These are phyloP conservation scores for Saccharomycopsis vini DNA, from an alignment of 805 yeast genomes.

Conservation along the genomic window DNA sequence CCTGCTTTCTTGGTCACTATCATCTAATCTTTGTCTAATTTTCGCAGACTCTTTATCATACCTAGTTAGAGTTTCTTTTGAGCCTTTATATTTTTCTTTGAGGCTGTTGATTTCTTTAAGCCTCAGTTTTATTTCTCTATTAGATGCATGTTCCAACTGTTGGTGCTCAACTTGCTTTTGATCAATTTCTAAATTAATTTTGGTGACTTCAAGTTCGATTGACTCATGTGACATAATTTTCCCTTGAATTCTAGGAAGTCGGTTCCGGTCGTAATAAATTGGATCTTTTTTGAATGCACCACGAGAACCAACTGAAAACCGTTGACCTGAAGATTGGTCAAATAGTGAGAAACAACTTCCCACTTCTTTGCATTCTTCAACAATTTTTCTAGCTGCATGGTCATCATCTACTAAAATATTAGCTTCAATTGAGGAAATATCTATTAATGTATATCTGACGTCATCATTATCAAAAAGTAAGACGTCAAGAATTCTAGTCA, in stretches of 20 bases:
- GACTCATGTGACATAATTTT: not conserved
- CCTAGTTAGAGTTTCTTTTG: not conserved
- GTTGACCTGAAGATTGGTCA: conserved; percentile 36
- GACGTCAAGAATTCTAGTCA: conserved; percentile 49
- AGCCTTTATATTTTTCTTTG: not conserved
- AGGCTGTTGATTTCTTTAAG: not conserved
- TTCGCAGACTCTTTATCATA: not conserved
- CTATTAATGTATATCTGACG: conserved; percentile 56
- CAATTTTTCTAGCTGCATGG: conserved; percentile 28
- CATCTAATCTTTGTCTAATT: not conserved
- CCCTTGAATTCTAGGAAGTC: not conserved
- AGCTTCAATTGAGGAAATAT: conserved; percentile 52
- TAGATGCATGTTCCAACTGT: not conserved
- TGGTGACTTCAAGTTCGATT: not conserved
- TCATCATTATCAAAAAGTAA: conserved; percentile 46
- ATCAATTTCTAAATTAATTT: not conserved
- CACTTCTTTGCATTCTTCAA: conserved; percentile 34
- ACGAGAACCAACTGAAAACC: conserved; percentile 28
- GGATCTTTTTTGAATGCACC: conserved; percentile 49
- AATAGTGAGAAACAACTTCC: conserved; percentile 36
- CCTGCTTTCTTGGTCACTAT: not conserved
- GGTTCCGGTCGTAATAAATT: conserved; percentile 30
- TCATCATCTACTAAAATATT: too few relatives aligned
- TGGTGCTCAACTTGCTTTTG: not conserved
- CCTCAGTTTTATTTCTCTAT: not conserved